These are phyloP conservation scores for Neopestalotiopsis sp. DNA, from an alignment of 2,329 filamentous ascomycete genomes.

Conservation along the genomic window DNA sequence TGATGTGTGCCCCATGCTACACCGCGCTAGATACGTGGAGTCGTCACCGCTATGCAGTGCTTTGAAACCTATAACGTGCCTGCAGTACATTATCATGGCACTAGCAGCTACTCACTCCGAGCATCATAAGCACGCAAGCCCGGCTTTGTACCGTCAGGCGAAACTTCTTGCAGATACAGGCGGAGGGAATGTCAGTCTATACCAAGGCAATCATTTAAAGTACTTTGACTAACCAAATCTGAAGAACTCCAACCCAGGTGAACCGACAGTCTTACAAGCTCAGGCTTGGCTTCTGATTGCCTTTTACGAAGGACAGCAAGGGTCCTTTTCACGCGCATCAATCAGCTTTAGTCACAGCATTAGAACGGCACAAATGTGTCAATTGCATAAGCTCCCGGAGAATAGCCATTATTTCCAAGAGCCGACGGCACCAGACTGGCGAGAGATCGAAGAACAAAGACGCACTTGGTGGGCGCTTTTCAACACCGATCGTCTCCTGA, in stretches of 20 bases:
- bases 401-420: not conserved
- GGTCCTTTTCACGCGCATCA: not conserved
- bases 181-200: not conserved
- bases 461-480: constrained; percentile 1
- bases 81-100: not conserved
- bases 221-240: not conserved
- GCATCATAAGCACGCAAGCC: not conserved
- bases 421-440: not conserved
- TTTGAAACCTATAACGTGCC: not conserved
- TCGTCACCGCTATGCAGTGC: not conserved
- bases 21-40: not conserved
- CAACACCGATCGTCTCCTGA: constrained; percentile 2
- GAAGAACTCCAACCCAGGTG: not conserved
- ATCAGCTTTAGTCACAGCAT: not conserved
- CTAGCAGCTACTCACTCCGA: not conserved
- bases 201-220: not conserved
- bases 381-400: not conserved
- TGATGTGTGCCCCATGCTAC: not conserved
- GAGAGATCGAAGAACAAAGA: not conserved
- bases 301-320: not conserved
- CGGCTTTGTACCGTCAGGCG: not conserved
- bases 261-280: not conserved
- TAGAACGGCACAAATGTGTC: not conserved
- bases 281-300: not conserved
- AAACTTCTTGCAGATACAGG: not conserved